Base-by-base conservation (phyloP, 441 rosid genomes). In the Capsella rubella region DNA sequence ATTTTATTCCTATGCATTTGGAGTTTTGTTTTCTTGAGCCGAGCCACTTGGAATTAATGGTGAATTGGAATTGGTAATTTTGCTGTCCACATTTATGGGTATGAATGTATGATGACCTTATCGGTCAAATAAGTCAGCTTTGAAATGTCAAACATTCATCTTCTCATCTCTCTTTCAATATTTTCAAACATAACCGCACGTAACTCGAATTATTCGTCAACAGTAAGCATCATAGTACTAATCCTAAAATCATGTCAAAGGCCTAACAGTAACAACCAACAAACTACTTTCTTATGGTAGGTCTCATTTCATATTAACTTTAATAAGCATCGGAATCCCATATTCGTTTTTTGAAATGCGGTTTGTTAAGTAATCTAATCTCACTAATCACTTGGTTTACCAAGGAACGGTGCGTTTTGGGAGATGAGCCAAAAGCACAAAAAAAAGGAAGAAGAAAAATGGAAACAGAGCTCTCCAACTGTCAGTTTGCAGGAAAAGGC, bases 401-500 rank as follows among this genome's bases (percentile, higher is more conserved):
- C 25, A 21, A 21, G 18, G 49, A 64, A 74, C 78, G 78, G 31
- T 40, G 61, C 54, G 61, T 59, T 57, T 40, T 10, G n/a, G 40
- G 29, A 1, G 12, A 39, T 51, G 49, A 11, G 62, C 56, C 49
- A 32, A 75, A 74, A 67, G 67, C 8, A 32, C 8, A 11, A 15
- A 46, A 42, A 68, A 3, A 43, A 27, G 25, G 25, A 21, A 21
- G 25, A 21, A 21, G 25, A 68, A 68, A 58, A 68, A 75, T 68
- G 64, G 79, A 75, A 34, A 75, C 68, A 28, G 68, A 74, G 73
- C 68, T 67, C 68, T 74, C 78, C 73, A 67, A 74, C 73, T 58
- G 78, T 74, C 67, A 67, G 78, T 39, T 74, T 58, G 79, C 69
- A 75, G 79, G 69, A 68, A 75, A 75, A 75, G 64, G 74, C 69